Evolutionary conservation across 2,329 filamentous ascomycete genomes (phyloP), one percentile per base, ranked within the genome.

Genomic region (Pseudocercospora macadamiae): DNA sequence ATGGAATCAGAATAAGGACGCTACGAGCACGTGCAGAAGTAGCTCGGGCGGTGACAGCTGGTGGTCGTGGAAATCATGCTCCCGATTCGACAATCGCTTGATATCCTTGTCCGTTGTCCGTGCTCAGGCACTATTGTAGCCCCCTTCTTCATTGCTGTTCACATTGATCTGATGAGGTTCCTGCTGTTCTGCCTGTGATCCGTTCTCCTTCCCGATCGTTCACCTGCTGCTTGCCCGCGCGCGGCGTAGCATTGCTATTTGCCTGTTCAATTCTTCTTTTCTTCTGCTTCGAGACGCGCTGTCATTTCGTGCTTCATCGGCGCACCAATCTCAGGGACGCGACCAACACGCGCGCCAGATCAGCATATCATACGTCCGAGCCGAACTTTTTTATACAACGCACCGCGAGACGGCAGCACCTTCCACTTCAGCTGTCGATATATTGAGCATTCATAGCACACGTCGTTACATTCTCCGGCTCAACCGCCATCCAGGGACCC

Each of bases 401-500:
- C 25, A 37, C 48, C 48, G 48, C 48, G 19, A 51, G 48, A 34
- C 48, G 48, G 48, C 30, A 34, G 4, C 36, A n/a, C 30, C 28
- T 36, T 51, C 48, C 14, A 14, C 44, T 32, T 48, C 53, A 14
- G 26, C 26, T n/a, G 36, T 12, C 55, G 25, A 21, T 21, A 21
- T 34, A 32, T 16, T 14, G 16, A 39, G 44, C 21, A 39, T 51
- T 16, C 9, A 49, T 25, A n/a, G n/a, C 9, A n/a, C 26, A 3
- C 9, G 25, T 32, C 14, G 6, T 30, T 49, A 30, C 18, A 30
- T 32, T 42, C 21, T 18, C 28, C 32, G 21, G 21, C 23, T 36
- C 26, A n/a, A 48, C 51, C 45, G 28, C 47, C 18, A 42, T 26
- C 39, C 42, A 32, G 55, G 55, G 45, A 60, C 28, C 34, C 21